These are phyloP conservation scores for Casuarina cunninghamiana DNA, from an alignment of 306 rosid genomes.

Conservation along the genomic window DNA sequence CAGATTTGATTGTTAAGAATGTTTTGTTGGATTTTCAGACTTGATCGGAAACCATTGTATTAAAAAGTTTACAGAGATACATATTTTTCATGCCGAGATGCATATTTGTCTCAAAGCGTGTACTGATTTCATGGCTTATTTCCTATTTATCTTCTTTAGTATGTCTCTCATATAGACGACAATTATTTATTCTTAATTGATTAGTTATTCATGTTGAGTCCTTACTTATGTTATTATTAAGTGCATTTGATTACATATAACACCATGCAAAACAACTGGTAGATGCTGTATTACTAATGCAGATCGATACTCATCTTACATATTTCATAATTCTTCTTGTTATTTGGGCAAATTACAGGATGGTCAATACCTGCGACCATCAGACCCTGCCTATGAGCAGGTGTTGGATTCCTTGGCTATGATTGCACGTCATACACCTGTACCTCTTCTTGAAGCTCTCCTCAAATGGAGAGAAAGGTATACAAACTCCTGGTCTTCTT, in stretches of 20 bases:
- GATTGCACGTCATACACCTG: conserved; percentile 98
- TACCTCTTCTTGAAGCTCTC: conserved; percentile 95
- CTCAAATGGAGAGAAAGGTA: conserved; percentile 94
- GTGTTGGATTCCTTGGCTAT: conserved; percentile 95
- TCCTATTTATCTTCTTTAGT: background rate
- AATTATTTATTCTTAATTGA: background rate
- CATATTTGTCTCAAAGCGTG: background rate
- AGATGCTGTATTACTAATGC: background rate
- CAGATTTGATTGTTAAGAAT: background rate
- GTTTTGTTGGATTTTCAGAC: background rate
- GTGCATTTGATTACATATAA: background rate
- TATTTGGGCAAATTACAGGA: conserved; percentile 42
- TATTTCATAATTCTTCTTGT: conserved; percentile 7
- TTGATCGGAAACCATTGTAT: background rate
- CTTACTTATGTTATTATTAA: background rate
- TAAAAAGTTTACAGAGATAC: background rate
- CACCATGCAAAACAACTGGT: background rate
- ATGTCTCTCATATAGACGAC: background rate
- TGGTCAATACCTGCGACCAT: conserved; percentile 97
- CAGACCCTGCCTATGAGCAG: conserved; percentile 99
- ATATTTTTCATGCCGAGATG: background rate
- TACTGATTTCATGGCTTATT: background rate
- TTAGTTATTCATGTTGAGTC: background rate
- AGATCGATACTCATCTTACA: background rate
- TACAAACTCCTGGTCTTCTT: background rate